Evolutionary conservation across 495 filamentous ascomycete species (phyloP), one percentile per base, ranked within the genome.

Genomic region (Podospora pseudocomata): DNA sequence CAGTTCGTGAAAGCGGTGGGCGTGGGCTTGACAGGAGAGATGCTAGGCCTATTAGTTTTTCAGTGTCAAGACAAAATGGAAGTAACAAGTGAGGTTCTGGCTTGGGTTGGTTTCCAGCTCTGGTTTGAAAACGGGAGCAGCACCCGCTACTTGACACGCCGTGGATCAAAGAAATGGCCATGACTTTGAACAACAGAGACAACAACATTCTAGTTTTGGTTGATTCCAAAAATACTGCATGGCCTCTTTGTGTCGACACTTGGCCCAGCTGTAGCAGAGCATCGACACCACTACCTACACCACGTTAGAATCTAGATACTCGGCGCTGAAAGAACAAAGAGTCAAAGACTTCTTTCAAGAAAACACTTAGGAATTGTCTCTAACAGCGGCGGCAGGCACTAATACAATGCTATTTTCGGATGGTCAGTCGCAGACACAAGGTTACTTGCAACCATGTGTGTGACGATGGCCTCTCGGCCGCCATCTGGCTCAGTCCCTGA

Each of bases 401-500:
- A 7, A 32, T 7, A 32, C 39, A 49, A 18, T 49, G 15, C 39
- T 2, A 49, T 49, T 49, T 16, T 6, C 11, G 34, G 34, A 39
- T 39, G 34, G 6, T 3, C 23, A 23, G 23, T 23, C 23, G 23
- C 23, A 39, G 34, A 39, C 18, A 11, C 55, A 19, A 16, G 23
- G 18, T 58, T 32, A 32, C 56, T 23, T 62, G 60, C 15, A 62
- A 62, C 60, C 23, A 27, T 62, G 26, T 30, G 26, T 30, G 30
- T 28, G 30, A 62, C 26, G 60, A 62, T 62, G 5, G 60, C 23
- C 27, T 62, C 60, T 62, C 60, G 60, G 60, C 15, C 60, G 60
- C 26, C 19, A 32, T 2, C 4, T 62, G 30, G 27, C 32, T 62
- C 19, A 62, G 19, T 18, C 60, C 18, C 16, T 27, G 27, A 32